Evolutionary conservation across 2,329 filamentous ascomycete species (phyloP), one percentile per base, ranked within the genome.

Genomic region (Xylaria sp.): DNA sequence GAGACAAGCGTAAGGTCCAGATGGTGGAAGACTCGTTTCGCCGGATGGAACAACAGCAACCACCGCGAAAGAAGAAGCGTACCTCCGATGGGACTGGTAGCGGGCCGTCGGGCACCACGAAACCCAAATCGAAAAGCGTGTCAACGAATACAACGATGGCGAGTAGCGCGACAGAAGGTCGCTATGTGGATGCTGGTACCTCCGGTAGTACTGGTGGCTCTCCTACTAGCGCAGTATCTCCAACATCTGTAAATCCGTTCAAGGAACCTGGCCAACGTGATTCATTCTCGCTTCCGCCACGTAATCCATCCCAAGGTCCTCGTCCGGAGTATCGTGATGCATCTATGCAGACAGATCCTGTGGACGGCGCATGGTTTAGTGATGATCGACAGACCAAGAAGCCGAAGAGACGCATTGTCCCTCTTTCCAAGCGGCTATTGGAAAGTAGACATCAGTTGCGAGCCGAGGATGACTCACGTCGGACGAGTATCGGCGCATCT

Each of bases 1-100:
- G 89, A 34, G 89, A 91, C 69, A 91, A 91, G 78, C 82, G 89
- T 41, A 91, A 91, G 72, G 85, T 91, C 12, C 86, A 87, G 23
- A 89, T 89, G 84, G 84, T 90, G 0, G 89, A 91, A 71, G 87
- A 90, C 67, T 83, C 86, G 1, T 87, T 91, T 76, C 84, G 87
- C 63, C 87, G 84, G 25, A 88, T 89, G 85, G 88, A 88, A 72
- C 86, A 86, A 74, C 85, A 87, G 65, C 81, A 84, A 67, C 86
- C 86, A 1, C 81, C 83, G 0, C 83, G 85, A 34, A 91, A 90
- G 77, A 89, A 90, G 80, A 90, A 90, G 76, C 84, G 88, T 8
- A 78, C 81, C 2, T 90, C 88, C 0, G 88, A 90, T 70, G 87
- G 87, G 5, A 82, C 80, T 3, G 74, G 70, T 1, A 73, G 68